These are phyloP conservation scores for Geotrichum macrosporum DNA, from an alignment of 1,139 yeast genomes.

Conservation along the genomic window DNA sequence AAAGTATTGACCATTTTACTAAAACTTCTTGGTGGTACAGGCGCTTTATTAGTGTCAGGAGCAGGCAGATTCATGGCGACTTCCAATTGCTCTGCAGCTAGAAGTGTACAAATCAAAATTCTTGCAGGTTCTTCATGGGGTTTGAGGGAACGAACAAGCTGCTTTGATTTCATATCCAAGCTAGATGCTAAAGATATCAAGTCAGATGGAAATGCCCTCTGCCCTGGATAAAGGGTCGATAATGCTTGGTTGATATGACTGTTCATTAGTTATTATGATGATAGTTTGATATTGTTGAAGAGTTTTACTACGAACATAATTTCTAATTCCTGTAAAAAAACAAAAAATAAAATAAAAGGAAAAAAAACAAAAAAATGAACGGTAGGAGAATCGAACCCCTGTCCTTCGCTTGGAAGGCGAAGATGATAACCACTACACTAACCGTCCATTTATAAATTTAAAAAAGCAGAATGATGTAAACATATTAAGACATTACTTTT, in stretches of 20 bases:
- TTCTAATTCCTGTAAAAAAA: not conserved
- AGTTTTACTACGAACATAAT: not conserved
- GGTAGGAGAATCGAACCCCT: no score
- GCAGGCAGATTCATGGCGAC: slow-evolving; percentile 27
- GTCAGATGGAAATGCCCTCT: slow-evolving; percentile 21
- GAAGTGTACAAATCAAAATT: slow-evolving; percentile 32
- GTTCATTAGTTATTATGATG: no score
- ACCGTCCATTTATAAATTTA: no score
- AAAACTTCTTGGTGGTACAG: slow-evolving; percentile 34
- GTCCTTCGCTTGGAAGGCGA: no score
- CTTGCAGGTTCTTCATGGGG: slow-evolving; percentile 38
- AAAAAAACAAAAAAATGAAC: not conserved
- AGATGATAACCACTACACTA: no score
- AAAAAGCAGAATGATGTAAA: no score
- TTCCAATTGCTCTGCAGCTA: slow-evolving; percentile 35
- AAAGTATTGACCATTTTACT: slow-evolving; percentile 30
- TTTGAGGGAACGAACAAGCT: slow-evolving; percentile 26
- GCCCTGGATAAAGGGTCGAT: not conserved
- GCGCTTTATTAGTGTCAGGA: slow-evolving; percentile 29
- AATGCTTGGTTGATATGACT: not conserved
- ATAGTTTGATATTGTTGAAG: not conserved
- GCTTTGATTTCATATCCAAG: slow-evolving; percentile 25
- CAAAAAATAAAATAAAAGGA: no score
- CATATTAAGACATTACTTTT: no score
- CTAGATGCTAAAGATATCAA: slow-evolving; percentile 22